Evolutionary conservation across 1,284 basidiomycete species (phyloP).

Genomic region (Irpex lacteus): DNA sequence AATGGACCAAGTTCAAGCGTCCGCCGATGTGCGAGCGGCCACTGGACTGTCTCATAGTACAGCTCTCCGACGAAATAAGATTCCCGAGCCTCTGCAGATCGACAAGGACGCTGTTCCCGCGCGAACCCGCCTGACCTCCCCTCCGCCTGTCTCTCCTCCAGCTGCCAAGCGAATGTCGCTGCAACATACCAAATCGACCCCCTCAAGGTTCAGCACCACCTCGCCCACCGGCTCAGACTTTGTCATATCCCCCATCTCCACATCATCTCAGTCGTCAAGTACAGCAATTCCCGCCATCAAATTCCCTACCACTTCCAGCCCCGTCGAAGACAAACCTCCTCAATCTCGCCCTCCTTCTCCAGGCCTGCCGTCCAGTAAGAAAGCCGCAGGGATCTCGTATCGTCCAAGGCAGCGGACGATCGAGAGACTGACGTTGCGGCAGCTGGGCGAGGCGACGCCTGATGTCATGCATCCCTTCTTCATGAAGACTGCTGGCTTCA

Average conservation of each 20-base stretch:
- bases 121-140: neutral
- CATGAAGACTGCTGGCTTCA: slow-evolving; percentile 81
- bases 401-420: slow-evolving; percentile 54
- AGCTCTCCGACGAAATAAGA: slow-evolving; percentile 22
- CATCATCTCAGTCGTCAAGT: neutral
- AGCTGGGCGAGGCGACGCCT: slow-evolving; percentile 84
- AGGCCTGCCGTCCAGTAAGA: slow-evolving; percentile 20
- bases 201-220: neutral
- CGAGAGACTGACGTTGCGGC: slow-evolving; percentile 75
- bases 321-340: neutral
- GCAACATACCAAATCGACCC: slow-evolving; percentile 5
- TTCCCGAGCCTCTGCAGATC: slow-evolving; percentile 13
- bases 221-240: slow-evolving; percentile 6
- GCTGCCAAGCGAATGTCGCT: slow-evolving; percentile 1
- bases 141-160: neutral
- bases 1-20: slow-evolving; percentile 66
- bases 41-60: slow-evolving; percentile 12
- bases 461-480: slow-evolving; percentile 87
- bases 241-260: neutral
- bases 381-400: slow-evolving; percentile 43
- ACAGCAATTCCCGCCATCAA: neutral
- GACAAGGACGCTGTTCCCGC: slow-evolving; percentile 1
- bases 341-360: slow-evolving; percentile 10
- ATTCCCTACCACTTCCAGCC: neutral
- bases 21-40: slow-evolving; percentile 45